Evolutionary conservation across 148 eudicot genomes (phyloP).

Genomic region (Camellia lanceoleosa): DNA sequence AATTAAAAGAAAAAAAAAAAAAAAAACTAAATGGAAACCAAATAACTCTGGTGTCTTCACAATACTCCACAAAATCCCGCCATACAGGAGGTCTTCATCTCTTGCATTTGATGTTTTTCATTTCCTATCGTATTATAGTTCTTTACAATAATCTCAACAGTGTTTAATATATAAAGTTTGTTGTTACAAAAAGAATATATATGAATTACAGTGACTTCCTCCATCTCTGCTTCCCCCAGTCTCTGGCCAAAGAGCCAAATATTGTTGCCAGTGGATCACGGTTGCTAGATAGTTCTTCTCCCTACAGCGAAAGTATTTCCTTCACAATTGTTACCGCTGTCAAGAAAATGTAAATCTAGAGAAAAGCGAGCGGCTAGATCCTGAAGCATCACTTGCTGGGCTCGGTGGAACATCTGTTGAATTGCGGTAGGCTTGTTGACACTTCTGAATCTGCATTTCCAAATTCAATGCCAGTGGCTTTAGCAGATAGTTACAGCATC

Average conservation of each 20-base stretch:
- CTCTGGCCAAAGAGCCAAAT: not conserved
- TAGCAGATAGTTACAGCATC: not conserved
- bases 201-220: conserved; percentile 1
- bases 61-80: not conserved
- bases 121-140: not conserved
- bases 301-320: not conserved
- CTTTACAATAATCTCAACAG: conserved; percentile 16
- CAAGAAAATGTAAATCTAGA: conserved; percentile 78
- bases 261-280: not conserved
- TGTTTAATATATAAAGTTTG: not conserved
- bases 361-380: conserved; percentile 67
- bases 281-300: not conserved
- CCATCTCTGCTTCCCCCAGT: not conserved
- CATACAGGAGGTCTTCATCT: not conserved
- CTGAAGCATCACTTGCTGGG: conserved; percentile 52
- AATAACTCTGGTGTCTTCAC: not conserved
- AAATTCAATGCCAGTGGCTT: conserved; percentile 3
- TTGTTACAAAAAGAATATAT: conserved; percentile 20
- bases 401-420: conserved; percentile 49
- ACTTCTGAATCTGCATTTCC: conserved; percentile 67
- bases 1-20: not conserved
- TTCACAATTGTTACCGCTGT: conserved; percentile 6
- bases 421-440: conserved; percentile 77
- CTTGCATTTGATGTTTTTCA: not conserved
- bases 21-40: not conserved